Conservation (phyloP, 352 stramenopile genomes). For the Pythium monospermum region DNA sequence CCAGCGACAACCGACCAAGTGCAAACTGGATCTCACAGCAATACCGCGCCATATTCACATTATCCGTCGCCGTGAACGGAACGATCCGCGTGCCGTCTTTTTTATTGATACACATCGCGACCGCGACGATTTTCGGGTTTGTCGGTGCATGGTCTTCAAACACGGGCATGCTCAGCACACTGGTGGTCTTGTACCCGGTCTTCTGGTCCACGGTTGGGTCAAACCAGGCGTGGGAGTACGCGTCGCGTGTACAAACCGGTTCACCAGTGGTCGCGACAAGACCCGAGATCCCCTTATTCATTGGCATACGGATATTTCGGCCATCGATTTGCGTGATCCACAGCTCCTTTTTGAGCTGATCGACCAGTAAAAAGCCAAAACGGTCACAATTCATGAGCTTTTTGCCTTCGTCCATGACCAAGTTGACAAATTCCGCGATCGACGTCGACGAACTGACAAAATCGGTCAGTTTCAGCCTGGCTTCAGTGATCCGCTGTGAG, state of each 20-base stretch:
- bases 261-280: constrained; percentile 47
- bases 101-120: constrained; percentile 88
- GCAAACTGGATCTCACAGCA: constrained; percentile 68
- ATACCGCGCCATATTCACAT: constrained; percentile 42
- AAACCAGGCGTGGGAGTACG: constrained; percentile 55
- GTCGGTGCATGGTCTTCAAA: constrained; percentile 50
- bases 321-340: constrained; percentile 62
- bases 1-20: constrained; percentile 49
- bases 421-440: constrained; percentile 44
- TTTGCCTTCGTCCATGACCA: constrained; percentile 52
- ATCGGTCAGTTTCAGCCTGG: constrained; percentile 24
- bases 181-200: constrained; percentile 68
- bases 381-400: constrained; percentile 55
- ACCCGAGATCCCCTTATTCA: constrained; percentile 59
- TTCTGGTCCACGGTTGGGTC: constrained; percentile 53
- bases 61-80: constrained; percentile 45
- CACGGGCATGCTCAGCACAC: constrained; percentile 59
- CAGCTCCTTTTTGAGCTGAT: constrained; percentile 64
- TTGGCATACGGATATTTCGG: constrained; percentile 48
- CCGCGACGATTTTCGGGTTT: constrained; percentile 61
- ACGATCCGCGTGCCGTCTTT: constrained; percentile 29
- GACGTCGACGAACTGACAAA: constrained; percentile 41
- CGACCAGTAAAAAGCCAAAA: constrained; percentile 58
- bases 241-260: constrained; percentile 44
- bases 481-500: constrained; percentile 26